Evolutionary conservation across 805 yeast species (phyloP).

Genomic region (Tetrapisispora nanseiensis): DNA sequence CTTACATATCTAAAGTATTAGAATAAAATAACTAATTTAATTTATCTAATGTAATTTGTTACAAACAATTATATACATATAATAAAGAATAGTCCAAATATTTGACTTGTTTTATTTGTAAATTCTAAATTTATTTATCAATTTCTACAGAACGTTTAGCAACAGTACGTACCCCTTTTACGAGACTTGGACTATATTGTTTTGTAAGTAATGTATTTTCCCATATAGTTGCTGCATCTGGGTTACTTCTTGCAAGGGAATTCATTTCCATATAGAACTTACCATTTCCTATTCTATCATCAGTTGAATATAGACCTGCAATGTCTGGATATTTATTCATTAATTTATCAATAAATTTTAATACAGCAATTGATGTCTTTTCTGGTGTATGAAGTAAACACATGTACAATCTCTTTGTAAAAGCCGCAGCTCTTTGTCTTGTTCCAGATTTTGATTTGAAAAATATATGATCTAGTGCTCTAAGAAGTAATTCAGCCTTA

Average conservation of each 20-base stretch:
- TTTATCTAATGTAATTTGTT: not conserved
- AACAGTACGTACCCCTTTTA: slow-evolving; percentile 47
- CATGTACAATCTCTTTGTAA: slow-evolving; percentile 69
- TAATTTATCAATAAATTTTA: slow-evolving; percentile 71
- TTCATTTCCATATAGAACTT: slow-evolving; percentile 53
- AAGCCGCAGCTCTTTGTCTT: slow-evolving; percentile 60
- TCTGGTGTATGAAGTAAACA: slow-evolving; percentile 72
- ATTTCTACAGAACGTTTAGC: slow-evolving; percentile 28
- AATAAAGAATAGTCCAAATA: too few species aligned
- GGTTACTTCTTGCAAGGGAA: slow-evolving; percentile 65
- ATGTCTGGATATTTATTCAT: slow-evolving; percentile 61
- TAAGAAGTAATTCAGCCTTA: slow-evolving; percentile 71
- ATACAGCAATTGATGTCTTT: slow-evolving; percentile 67
- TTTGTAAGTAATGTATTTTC: slow-evolving; percentile 68
- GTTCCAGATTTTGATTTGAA: slow-evolving; percentile 66
- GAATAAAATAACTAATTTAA: not conserved
- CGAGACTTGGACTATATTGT: slow-evolving; percentile 79
- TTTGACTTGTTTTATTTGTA: too few species aligned
- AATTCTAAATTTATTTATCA: slow-evolving; percentile 1
- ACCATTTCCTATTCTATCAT: slow-evolving; percentile 81
- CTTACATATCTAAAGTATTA: not conserved
- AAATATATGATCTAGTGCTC: slow-evolving; percentile 72
- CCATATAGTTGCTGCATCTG: slow-evolving; percentile 87
- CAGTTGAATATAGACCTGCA: slow-evolving; percentile 72
- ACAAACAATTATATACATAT: not conserved